Base-by-base conservation (phyloP, 345 rosid genomes). In the Gossypium rotundifolium region DNA sequence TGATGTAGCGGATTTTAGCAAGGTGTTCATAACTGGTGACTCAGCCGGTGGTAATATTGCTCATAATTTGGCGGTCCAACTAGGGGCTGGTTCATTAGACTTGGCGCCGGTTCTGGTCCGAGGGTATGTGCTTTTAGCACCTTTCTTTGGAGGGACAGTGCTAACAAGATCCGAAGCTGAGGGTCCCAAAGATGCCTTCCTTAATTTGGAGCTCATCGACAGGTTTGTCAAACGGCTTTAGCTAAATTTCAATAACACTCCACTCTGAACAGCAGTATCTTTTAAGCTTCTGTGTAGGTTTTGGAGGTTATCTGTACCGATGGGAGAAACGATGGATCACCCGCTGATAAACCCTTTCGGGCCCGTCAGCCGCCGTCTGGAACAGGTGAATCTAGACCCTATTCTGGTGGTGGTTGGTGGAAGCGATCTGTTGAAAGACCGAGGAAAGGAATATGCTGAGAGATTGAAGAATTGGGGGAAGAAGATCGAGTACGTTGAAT, bases 311-410 rank as follows among this genome's bases (percentile, higher is more conserved):
- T 89, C 88, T 0, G 70, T 86, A 57, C 90, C 90, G 9, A 7
- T 45, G 1, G 88, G 91, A 55, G 93, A 85, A 2, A 84, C 89
- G 16, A 83, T 78, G 2, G 91, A 86, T 77, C 85, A 86, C 65
- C 91, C 90, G 1, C 38, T 84, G 4, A 80, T 89, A 79, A 89
- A 89, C 77, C 93, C 93, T 60, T 87, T 84, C 45, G 90, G 88
- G 14, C 86, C 87, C 12, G 8, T 33, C 0, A 87, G 91, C 79
- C 42, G 8, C 13, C 78, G 65, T 68, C 85, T 86, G 1, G 81
- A 82, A 66, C 45, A 52, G 0, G 48, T 79, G 44, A 49, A 70
- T 9, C 80, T 87, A 22, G 91, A 84, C 70, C 90, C 90, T 2
- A 79, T 86, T 23, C 74, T 89, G 8, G 87, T 85, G 2, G 86